Evolutionary conservation across 495 filamentous ascomycete genomes (phyloP), one percentile per base, ranked within the genome.

Genomic region (Talaromyces borbonicus): DNA sequence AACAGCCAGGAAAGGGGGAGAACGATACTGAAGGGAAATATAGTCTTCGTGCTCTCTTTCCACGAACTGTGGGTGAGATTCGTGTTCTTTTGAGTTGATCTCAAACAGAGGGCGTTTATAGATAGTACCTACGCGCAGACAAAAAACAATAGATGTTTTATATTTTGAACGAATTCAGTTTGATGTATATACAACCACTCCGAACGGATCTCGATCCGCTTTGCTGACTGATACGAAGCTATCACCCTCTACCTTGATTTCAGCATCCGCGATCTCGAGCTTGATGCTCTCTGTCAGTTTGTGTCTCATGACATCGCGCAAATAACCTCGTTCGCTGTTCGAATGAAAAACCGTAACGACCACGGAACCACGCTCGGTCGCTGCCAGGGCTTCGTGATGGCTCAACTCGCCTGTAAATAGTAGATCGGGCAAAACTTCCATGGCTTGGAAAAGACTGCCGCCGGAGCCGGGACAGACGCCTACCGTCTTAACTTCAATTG

Each of bases 341-440:
- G 83, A 87, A 60, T 98, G 92, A 50, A 93, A 90, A 23, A 92
- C 73, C 6, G 82, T 80, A 46, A 98, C 74, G 0, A 95, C 87
- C 46, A 74, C 79, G 47, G 83, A 81, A n/a, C 92, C 92, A n/a
- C 75, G 72, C 71, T 96, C 90, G 23, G 83, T 87, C 18, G 86
- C 83, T 24, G 84, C 78, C 31, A 98, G 73, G 8, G 90, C 84
- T 48, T 92, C 83, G 57, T 98, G 92, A 60, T 98, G 92, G 43
- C 77, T 82, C 75, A 97, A 76, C 60, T 98, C 92, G 6, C 92
- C 92, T 0, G 90, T 97, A 48, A 97, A 84, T 0, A 90, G 63
- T 20, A 96, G 65, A 57, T 96, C 88, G 0, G 73, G 66, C 3
- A 82, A 73, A 19, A 74, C 64, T 14, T 63, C 55, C 18, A 11